Evolutionary conservation across 331 rosid species (phyloP).

Genomic region (Acacia concinna): DNA sequence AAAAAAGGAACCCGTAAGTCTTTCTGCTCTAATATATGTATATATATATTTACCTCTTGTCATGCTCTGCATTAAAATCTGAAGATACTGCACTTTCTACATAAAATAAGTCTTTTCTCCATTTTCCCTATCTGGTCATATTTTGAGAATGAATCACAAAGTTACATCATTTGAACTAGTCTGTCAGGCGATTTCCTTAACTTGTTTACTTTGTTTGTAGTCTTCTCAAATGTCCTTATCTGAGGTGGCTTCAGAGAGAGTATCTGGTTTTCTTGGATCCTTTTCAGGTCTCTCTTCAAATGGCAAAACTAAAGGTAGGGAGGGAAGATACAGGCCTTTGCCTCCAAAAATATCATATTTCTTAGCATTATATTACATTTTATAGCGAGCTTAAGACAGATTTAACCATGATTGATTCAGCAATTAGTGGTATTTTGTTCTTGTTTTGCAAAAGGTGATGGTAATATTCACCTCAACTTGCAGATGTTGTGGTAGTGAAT

Average conservation of each 20-base stretch:
- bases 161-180: background rate
- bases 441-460: background rate
- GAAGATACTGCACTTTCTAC: background rate
- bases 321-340: background rate
- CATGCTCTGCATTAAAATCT: background rate
- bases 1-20: conserved; percentile 65
- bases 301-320: background rate
- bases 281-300: background rate
- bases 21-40: background rate
- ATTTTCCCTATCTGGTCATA: background rate
- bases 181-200: background rate
- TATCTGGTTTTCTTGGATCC: background rate
- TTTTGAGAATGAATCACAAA: background rate
- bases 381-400: background rate
- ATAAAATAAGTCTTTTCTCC: background rate
- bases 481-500: background rate
- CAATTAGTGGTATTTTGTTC: background rate
- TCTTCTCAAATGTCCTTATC: background rate
- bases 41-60: background rate
- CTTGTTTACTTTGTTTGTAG: background rate
- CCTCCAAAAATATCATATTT: background rate
- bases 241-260: background rate
- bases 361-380: background rate
- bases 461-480: background rate
- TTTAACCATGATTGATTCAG: background rate